These are phyloP conservation scores for Crinitomyces ghanaensis DNA, from an alignment of 805 yeast genomes.

Conservation along the genomic window DNA sequence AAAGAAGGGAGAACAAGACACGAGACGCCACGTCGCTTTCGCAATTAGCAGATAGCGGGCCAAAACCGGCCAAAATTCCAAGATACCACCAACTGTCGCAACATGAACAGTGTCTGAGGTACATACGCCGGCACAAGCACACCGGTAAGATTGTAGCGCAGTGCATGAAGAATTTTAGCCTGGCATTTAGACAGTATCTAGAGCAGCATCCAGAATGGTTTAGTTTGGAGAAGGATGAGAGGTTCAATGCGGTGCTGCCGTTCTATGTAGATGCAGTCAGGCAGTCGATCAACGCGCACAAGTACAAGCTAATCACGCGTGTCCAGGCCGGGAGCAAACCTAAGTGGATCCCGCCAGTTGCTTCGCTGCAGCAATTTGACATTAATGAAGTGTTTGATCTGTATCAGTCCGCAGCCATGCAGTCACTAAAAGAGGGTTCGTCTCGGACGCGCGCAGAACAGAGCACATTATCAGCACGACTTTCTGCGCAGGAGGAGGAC, in stretches of 20 bases:
- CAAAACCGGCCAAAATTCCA: too few relatives aligned
- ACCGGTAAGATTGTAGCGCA: background rate
- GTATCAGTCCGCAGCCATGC: background rate
- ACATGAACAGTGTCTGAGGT: background rate
- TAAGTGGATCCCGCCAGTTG: background rate
- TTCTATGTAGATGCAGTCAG: background rate
- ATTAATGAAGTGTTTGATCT: too few relatives aligned
- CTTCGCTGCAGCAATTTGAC: too few relatives aligned
- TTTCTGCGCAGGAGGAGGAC: background rate
- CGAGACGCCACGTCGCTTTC: too few relatives aligned
- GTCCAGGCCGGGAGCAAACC: background rate
- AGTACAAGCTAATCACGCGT: background rate
- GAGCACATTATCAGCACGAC: background rate
- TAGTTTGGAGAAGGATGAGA: background rate
- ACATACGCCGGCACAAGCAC: slow-evolving; percentile 1
- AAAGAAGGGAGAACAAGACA: too few relatives aligned
- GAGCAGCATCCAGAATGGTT: background rate
- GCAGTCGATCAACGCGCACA: background rate
- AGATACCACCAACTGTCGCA: background rate
- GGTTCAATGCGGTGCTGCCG: background rate
- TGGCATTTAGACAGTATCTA: background rate
- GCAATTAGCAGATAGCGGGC: too few relatives aligned
- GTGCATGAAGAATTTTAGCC: background rate
- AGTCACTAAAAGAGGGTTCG: background rate
- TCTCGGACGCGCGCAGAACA: background rate